Evolutionary conservation across 495 filamentous ascomycete genomes (phyloP).

Genomic region (Talaromyces nanjingensis): DNA sequence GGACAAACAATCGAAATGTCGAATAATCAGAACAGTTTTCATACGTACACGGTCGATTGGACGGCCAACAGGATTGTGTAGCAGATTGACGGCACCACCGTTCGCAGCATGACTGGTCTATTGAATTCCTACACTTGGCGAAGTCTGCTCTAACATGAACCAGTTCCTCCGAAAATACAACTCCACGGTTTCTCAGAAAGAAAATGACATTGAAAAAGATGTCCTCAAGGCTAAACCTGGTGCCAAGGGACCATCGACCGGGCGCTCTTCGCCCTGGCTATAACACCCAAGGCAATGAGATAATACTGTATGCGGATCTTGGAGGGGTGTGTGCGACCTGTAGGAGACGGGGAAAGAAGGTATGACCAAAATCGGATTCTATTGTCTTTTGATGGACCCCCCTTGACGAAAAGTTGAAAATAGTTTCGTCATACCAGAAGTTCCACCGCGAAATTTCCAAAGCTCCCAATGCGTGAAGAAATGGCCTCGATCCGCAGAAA

Average conservation of each 20-base stretch:
- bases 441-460: too few relatives aligned
- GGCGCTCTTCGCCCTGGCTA: conserved; percentile 45
- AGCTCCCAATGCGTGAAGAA: too few relatives aligned
- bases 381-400: too few relatives aligned
- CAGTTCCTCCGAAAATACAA: conserved; percentile 17
- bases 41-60: conserved; percentile 85
- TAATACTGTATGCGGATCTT: conserved; percentile 55
- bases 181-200: conserved; percentile 26
- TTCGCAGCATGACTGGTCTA: conserved; percentile 63
- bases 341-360: too few relatives aligned
- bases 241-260: not conserved
- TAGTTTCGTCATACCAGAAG: too few relatives aligned
- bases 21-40: conserved; percentile 49
- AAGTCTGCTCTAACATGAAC: too few relatives aligned
- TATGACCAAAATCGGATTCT: too few relatives aligned
- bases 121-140: too few relatives aligned
- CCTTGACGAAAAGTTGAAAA: too few relatives aligned
- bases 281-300: conserved; percentile 42
- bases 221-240: not conserved
- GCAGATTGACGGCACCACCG: conserved; percentile 60
- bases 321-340: too few relatives aligned
- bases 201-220: conserved; percentile 22
- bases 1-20: conserved; percentile 49
- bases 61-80: conserved; percentile 63
- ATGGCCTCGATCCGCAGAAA: too few relatives aligned